Evolutionary conservation across 805 yeast species (phyloP), one percentile per base, ranked within the genome.

Genomic region (Candida anglica): DNA sequence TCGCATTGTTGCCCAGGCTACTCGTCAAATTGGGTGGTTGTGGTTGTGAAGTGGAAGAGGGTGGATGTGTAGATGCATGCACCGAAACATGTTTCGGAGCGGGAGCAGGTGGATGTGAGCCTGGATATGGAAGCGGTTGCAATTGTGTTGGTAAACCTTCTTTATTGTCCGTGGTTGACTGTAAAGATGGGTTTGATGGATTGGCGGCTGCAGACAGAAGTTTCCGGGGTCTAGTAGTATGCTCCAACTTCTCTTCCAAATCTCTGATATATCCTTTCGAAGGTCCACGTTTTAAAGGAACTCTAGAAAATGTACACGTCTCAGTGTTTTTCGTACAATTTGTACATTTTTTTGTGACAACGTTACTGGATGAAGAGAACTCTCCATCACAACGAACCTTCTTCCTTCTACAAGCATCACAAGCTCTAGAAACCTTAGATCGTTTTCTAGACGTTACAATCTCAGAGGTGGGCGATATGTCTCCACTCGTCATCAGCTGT

Each of bases 201-300:
- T n/a, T n/a, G n/a, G n/a, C n/a, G n/a, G n/a, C n/a, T n/a, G n/a
- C n/a, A n/a, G n/a, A n/a, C n/a, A n/a, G n/a, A n/a, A n/a, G n/a
- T n/a, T n/a, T n/a, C n/a, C n/a, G n/a, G n/a, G n/a, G n/a, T n/a
- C n/a, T n/a, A n/a, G n/a, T n/a, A n/a, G n/a, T n/a, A n/a, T n/a
- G n/a, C 36, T 60, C 69, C 21, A 56, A 40, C 41, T 58, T 56
- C 20, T 64, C 69, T 35, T 60, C 69, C 28, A 56, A 46, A 35
- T 65, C 73, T 32, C 70, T 58, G n/a, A 68, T 63, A 43, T 75
- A 80, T 1, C 91, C 91, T 48, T 82, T 84, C 1, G 82, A 70
- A 0, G 94, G 94, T 0, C 94, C 94, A 44, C 94, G 60, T 46
- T 84, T 84, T 52, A 84, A 53, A 0, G 89, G 94, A 2, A 79